Evolutionary conservation across 495 filamentous ascomycete genomes (phyloP), one percentile per base, ranked within the genome.

Genomic region (Aspergillus affinis): DNA sequence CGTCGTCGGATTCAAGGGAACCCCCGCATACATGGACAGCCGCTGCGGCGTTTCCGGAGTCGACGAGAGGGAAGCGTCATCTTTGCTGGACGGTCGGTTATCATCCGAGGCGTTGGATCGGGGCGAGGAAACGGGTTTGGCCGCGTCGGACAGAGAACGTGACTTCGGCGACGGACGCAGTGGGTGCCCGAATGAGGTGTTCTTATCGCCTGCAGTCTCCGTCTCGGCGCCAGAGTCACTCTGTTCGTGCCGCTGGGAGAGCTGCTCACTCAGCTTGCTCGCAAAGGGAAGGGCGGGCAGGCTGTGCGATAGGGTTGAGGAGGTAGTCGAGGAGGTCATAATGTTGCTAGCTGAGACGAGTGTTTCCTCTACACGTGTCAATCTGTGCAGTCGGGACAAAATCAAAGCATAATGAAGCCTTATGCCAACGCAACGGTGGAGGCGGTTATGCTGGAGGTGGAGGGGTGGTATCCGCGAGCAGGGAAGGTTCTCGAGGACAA

Each of bases 1-100:
- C 19, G 84, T 77, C 19, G 89, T 84, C 78, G 94, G 84, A 66
- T 93, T 89, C 61, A 96, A 77, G 13, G 89, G 87, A 29, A 95
- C 78, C 41, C 84, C 86, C 21, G 82, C 61, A 18, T 82, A 74
- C 63, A 87, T 81, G 84, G 58, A 83, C 75, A 88, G 78, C 54
- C 90, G 81, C 55, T 80, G 81, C 4, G 89, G 87, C 15, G 87
- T 89, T 45, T 82, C 78, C 8, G 91, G 88, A 15, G 80, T 79
- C 10, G 77, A 76, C 52, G 75, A 72, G 23, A 90, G 75, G 52
- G 82, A 82, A 65, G 85, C 88, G 67, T 97, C 93, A 79, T 97
- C 93, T 76, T 94, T 93, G 57, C 90, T 78, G 44, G 72, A 62
- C 13, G 68, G 71, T 7, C 74, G 72, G 51, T 55, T 65, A 19